Conservation (phyloP, 495 filamentous ascomycete species). For the Poronia punctata region DNA sequence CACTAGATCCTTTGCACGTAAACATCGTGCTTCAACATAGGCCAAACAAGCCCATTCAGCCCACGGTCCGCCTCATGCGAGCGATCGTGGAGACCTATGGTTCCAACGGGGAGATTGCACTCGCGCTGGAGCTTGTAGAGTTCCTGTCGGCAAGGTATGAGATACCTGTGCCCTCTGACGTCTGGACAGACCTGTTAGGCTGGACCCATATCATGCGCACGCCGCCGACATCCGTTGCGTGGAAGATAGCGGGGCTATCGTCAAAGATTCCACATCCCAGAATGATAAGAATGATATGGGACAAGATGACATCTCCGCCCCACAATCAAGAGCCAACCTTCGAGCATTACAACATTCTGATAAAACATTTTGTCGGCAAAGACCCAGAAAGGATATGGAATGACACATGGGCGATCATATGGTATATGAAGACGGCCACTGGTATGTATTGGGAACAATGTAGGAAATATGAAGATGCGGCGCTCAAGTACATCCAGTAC, state of each 20-base stretch:
- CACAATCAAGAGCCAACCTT: constrained; percentile 26
- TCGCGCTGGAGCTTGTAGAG: constrained; percentile 25
- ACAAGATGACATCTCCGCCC: constrained; percentile 25
- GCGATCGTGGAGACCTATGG: constrained; percentile 30
- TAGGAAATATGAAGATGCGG: constrained; percentile 22
- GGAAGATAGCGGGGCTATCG: constrained; percentile 16
- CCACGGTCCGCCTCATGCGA: constrained; percentile 23
- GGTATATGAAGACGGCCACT: constrained; percentile 20
- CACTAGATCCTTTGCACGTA: neutral
- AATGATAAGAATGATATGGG: constrained; percentile 25
- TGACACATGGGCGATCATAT: constrained; percentile 12
- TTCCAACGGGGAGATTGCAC: constrained; percentile 25
- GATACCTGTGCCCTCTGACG: constrained; percentile 20
- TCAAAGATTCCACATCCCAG: constrained; percentile 11
- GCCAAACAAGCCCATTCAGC: no score
- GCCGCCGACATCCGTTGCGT: constrained; percentile 19
- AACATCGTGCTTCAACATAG: no score
- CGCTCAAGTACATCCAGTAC: constrained; percentile 23
- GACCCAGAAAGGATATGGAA: constrained; percentile 1
- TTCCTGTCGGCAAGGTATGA: constrained; percentile 17
- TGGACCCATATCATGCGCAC: constrained; percentile 29
- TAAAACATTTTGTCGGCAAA: constrained; percentile 23
- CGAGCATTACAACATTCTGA: constrained; percentile 22
- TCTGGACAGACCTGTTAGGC: constrained; percentile 30
- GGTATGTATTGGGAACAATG: constrained; percentile 19